A percentile compares a stretch with the other conserved stretches of the same genome.
phyloP scores from a whole-genome alignment of 495 filamentous ascomycete species.

The Neurospora sp. region DNA sequence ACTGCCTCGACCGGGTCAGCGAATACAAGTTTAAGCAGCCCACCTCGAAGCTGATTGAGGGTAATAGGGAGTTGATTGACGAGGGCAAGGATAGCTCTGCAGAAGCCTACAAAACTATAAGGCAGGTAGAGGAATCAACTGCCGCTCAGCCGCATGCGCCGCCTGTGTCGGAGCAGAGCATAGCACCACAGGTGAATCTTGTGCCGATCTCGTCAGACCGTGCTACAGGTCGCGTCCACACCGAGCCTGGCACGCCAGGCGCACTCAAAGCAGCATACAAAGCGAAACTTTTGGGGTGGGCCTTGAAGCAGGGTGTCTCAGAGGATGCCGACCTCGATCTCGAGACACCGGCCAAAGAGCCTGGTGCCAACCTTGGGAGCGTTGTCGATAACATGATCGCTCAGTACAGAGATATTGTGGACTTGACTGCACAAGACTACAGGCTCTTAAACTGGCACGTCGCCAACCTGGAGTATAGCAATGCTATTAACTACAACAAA shows the following conservation, averaged over 20 bases:
- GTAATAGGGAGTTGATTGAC: conserved; percentile 76
- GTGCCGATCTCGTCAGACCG: conserved; percentile 51
- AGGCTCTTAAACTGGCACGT: conserved; percentile 95
- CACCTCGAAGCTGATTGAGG: conserved; percentile 63
- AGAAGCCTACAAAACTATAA: conserved; percentile 61
- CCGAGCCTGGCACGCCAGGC: conserved; percentile 45
- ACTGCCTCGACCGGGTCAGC: conserved; percentile 83
- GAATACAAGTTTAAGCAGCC: conserved; percentile 71
- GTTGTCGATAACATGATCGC: conserved; percentile 81
- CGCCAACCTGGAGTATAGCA: conserved; percentile 96
- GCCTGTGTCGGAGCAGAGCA: conserved; percentile 37
- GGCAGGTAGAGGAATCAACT: conserved; percentile 53
- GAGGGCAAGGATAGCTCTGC: conserved; percentile 65
- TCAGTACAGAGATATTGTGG: conserved; percentile 76
- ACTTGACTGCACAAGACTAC: conserved; percentile 76
- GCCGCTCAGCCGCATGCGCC: conserved; percentile 37
- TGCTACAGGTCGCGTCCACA: conserved; percentile 49
- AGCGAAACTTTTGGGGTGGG: conserved; percentile 74
- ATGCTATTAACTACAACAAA: conserved; percentile 75
- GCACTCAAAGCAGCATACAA: conserved; percentile 56
- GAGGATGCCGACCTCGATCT: conserved; percentile 62
- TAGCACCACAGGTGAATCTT: conserved; percentile 38
- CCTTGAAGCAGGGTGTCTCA: conserved; percentile 53
- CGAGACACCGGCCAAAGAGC: conserved; percentile 48
- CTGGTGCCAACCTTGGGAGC: conserved; percentile 67